Base-by-base conservation (phyloP, 345 rosid genomes). In the Linum trigynum region DNA sequence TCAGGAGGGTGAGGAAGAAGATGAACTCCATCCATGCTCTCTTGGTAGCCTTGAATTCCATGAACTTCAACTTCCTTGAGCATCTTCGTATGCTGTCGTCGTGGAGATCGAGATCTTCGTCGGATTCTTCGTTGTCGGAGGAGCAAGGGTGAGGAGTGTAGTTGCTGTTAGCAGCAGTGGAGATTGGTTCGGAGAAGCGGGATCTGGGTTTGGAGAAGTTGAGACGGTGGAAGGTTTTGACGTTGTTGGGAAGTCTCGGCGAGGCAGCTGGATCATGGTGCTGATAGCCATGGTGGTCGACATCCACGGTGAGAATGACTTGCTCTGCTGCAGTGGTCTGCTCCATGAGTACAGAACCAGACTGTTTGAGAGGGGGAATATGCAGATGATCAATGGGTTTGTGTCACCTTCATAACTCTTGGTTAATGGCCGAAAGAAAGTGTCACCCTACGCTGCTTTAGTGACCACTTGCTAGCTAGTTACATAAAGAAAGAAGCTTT, bases 201-300 rank as follows among this genome's bases (percentile, higher is more conserved):
- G 84, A 67, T 76, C 61, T 78, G 68, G 84, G 80, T 62, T 74
- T 80, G 55, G 83, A 72, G 69, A 78, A 67, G 72, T 69, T 64
- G 60, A 76, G 77, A 42, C 67, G 74, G 63, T 60, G 76, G 53
- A 72, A 64, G 76, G 58, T 63, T 75, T 80, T 55, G 72, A n/a
- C 56, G 73, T 66, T 12, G 63, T 17, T 38, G 56, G 68, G 11
- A 37, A 0, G 14, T 35, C 16, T 15, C 5, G 39, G 51, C 35
- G 45, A 23, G 51, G 51, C 12, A 7, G 51, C 12, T 37, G 69
- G 61, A 23, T 39, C 58, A 65, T 56, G 16, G 15, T 75, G 75
- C 6, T 41, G 5, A 8, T 41, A 4, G 45, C 12, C 12, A 14
- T 8, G 8, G 51, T 8, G 10, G 51, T 45, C 51, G 63, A 75